Evolutionary conservation across 768 basidiomycete species (phyloP).

Genomic region (Boletellus ananiceps): DNA sequence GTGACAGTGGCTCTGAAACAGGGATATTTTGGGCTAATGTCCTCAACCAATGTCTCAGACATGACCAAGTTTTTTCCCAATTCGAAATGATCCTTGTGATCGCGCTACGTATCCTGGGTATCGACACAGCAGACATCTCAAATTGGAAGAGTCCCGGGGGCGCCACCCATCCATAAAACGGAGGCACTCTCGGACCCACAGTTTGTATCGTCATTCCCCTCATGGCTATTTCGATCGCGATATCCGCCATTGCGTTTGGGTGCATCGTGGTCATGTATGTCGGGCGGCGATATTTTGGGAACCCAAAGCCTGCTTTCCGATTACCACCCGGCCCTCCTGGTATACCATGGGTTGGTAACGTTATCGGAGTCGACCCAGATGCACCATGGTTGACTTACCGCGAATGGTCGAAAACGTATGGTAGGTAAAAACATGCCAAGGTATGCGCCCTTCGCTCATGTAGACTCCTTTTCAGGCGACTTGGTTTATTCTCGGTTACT

Average conservation of each 20-base stretch:
- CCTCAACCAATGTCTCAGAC: neutral
- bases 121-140: neutral
- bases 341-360: neutral
- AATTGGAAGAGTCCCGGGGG: neutral
- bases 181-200: neutral
- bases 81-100: no score
- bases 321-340: constrained; percentile 1
- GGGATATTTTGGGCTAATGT: no score
- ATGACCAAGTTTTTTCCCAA: neutral
- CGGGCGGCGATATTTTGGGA: neutral
- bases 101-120: no score
- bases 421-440: neutral
- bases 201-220: neutral
- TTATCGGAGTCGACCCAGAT: neutral
- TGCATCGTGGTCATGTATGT: neutral
- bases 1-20: neutral
- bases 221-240: neutral
- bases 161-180: neutral
- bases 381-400: constrained; percentile 2
- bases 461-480: constrained; percentile 1
- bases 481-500: constrained; percentile 1
- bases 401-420: constrained; percentile 4
- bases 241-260: neutral
- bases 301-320: neutral
- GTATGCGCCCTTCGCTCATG: neutral